phyloP scores from a whole-genome alignment of 2,329 filamentous ascomycete species.

The Aspergillus versicolor region DNA sequence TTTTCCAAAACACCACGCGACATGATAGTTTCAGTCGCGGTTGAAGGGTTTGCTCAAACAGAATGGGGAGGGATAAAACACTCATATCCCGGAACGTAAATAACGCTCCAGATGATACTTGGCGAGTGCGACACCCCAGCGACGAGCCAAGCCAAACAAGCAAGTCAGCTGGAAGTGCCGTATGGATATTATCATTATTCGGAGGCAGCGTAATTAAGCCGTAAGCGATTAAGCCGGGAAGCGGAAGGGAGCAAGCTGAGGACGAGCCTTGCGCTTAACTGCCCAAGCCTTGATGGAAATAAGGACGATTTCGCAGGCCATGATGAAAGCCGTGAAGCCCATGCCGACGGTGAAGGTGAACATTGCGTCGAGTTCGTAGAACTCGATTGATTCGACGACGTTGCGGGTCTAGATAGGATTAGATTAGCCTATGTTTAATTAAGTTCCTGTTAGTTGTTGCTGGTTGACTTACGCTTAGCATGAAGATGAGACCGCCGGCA shows the following conservation, averaged over 20 bases:
- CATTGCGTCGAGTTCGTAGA: conserved; percentile 80
- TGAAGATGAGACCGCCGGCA: conserved; percentile 85
- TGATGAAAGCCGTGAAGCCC: conserved; percentile 77
- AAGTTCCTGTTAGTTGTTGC: too few relatives aligned
- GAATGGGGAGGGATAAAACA: neutral
- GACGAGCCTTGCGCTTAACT: conserved; percentile 44
- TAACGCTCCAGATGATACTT: neutral
- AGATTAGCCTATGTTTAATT: too few relatives aligned
- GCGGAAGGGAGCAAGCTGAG: conserved; percentile 29
- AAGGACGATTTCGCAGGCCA: conserved; percentile 78
- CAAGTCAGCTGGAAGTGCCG: too few relatives aligned
- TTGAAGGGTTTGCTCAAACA: neutral
- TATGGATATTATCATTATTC: neutral
- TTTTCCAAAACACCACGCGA: conserved; percentile 15
- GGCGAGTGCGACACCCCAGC: neutral
- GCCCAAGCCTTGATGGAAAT: conserved; percentile 90
- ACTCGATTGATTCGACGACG: conserved; percentile 73
- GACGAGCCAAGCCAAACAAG: neutral
- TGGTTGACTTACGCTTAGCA: conserved; percentile 70
- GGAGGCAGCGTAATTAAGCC: neutral
- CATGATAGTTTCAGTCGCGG: neutral
- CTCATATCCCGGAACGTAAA: too few relatives aligned
- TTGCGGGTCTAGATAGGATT: conserved; percentile 80
- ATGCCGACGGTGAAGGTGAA: conserved; percentile 87
- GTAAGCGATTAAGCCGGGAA: conserved; percentile 22